Percentiles rank a stretch among this genome's conserved stretches.
Evolutionary conservation across 306 rosid genomes (phyloP).

Genomic region (Prosopis cineraria): DNA sequence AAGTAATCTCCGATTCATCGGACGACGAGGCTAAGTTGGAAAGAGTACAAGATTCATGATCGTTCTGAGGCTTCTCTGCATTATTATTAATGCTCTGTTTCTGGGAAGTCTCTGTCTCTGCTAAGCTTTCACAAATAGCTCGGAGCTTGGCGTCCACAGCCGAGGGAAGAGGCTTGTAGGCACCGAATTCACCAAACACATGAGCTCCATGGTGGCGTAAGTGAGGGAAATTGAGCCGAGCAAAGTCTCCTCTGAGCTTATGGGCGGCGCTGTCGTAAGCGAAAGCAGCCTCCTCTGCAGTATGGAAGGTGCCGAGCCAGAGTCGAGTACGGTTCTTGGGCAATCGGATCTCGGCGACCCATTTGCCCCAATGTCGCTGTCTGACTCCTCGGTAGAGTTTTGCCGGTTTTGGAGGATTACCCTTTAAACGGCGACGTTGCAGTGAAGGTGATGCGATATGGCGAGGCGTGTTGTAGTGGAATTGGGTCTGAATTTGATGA

Average conservation of each 20-base stretch:
- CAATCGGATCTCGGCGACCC: conserved; percentile 96
- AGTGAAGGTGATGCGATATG: conserved; percentile 34
- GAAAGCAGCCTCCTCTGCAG: conserved; percentile 86
- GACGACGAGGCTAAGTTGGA: conserved; percentile 41
- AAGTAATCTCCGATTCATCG: conserved; percentile 54
- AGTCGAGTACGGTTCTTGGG: conserved; percentile 90
- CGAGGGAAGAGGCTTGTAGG: conserved; percentile 69
- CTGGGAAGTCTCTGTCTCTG: conserved; percentile 42
- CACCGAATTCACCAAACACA: conserved; percentile 52
- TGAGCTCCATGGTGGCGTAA: conserved; percentile 48
- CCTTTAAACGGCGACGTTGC: conserved; percentile 9
- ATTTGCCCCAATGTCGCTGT: conserved; percentile 94
- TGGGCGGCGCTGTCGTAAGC: conserved; percentile 88
- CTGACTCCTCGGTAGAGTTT: conserved; percentile 90
- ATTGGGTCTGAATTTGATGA: conserved; percentile 72
- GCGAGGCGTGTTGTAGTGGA: conserved; percentile 34
- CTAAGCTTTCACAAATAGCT: conserved; percentile 68
- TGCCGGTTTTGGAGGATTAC: conserved; percentile 42
- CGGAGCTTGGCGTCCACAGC: conserved; percentile 80
- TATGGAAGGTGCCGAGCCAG: conserved; percentile 93
- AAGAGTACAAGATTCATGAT: background rate
- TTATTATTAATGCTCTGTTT: conserved; percentile 62
- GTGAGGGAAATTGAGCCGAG: conserved; percentile 84
- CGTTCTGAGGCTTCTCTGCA: conserved; percentile 18
- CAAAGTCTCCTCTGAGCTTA: conserved; percentile 84